These are phyloP conservation scores for Solanum etuberosum DNA, from an alignment of 257 asterid species.

Conservation along the genomic window DNA sequence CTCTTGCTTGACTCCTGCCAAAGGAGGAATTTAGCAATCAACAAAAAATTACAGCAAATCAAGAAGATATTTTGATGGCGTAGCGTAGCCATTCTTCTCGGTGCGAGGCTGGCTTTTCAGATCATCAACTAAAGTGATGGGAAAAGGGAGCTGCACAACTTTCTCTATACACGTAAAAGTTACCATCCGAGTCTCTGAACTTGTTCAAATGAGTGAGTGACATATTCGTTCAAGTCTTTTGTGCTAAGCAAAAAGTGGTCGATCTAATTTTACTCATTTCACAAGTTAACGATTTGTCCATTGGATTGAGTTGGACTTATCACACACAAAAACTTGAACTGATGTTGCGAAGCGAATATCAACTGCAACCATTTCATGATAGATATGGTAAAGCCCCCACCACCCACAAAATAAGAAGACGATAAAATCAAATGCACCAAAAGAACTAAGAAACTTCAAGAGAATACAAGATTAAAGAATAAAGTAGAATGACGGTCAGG, in stretches of 20 bases:
- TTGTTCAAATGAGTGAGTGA: not conserved
- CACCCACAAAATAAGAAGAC: not conserved
- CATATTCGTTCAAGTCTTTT: not conserved
- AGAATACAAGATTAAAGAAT: not conserved
- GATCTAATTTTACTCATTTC: not conserved
- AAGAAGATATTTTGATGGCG: not conserved
- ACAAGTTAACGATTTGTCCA: not conserved
- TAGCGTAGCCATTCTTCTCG: not conserved
- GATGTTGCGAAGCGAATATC: not conserved
- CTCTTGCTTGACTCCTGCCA: constrained; percentile 89
- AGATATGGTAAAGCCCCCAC: not conserved
- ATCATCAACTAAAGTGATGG: not conserved
- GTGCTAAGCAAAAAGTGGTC: not conserved
- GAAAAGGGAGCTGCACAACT: not conserved
- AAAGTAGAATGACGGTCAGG: not conserved
- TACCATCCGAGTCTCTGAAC: not conserved
- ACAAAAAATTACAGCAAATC: not conserved
- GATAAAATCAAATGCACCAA: not conserved
- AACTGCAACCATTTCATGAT: not conserved
- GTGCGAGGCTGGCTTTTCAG: not conserved
- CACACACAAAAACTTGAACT: not conserved
- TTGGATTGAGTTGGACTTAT: not conserved
- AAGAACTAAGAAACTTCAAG: not conserved
- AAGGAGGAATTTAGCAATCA: not conserved
- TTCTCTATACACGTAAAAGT: not conserved